These are phyloP conservation scores for Sphagnum contortum DNA, from an alignment of 225 moss, liverwort and hornwort genomes.

Conservation along the genomic window DNA sequence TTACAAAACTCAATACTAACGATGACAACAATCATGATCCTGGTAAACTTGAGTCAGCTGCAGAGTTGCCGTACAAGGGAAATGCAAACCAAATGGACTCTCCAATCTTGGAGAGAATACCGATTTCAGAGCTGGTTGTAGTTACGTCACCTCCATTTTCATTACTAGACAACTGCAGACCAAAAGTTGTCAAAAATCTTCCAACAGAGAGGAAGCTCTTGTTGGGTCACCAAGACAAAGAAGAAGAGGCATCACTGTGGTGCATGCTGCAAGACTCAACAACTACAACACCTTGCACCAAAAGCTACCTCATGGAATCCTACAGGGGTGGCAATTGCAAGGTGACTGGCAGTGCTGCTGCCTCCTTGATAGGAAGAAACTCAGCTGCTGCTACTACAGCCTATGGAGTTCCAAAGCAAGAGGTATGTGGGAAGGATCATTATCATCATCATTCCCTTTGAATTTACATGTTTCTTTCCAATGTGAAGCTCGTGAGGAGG, in stretches of 20 bases:
- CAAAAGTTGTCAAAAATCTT: conserved; percentile 9
- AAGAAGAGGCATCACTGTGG: conserved; percentile 9
- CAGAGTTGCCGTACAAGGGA: too few species aligned
- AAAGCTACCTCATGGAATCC: too few species aligned
- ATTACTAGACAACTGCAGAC: conserved; percentile 17
- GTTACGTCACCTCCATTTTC: conserved; percentile 24
- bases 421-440: conserved; percentile 6
- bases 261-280: too few species aligned
- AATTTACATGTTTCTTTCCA: background rate
- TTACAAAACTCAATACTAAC: too few species aligned
- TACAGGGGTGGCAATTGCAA: background rate
- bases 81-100: too few species aligned
- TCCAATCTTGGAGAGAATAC: conserved; percentile 10
- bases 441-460: background rate
- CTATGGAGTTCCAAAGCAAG: conserved; percentile 13
- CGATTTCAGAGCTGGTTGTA: conserved; percentile 14
- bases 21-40: too few species aligned
- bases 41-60: too few species aligned
- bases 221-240: conserved; percentile 1
- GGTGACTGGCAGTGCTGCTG: conserved; percentile 13
- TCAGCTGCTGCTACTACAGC: conserved; percentile 1
- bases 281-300: too few species aligned
- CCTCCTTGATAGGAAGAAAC: background rate
- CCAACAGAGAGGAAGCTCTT: conserved; percentile 7
- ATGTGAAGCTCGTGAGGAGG: background rate